phyloP scores from a whole-genome alignment of 2,329 filamentous ascomycete genomes.

The Pseudogymnoascus sp. region DNA sequence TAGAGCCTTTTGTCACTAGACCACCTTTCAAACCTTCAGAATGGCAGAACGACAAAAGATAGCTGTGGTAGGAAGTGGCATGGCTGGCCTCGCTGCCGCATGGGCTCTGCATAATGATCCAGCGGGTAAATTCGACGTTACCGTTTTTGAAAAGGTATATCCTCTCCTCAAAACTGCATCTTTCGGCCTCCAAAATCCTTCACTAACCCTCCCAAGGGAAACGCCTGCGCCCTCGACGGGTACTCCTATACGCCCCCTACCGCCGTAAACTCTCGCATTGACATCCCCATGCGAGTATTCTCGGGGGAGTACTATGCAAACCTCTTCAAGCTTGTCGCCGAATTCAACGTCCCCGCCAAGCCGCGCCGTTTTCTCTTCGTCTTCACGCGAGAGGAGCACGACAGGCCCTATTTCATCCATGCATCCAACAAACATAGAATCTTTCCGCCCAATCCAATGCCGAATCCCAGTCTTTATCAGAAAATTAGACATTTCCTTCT shows the following conservation, averaged over 20 bases:
- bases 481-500: not conserved
- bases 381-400: slow-evolving; percentile 5
- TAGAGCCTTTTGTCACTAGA: not conserved
- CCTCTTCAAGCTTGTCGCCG: not conserved
- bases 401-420: not conserved
- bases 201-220: not conserved
- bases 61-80: not conserved
- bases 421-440: not conserved
- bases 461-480: not conserved
- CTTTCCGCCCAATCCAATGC: not conserved
- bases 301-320: not conserved
- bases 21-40: not conserved
- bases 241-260: not conserved
- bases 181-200: not conserved
- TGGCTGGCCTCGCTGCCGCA: not conserved
- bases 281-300: not conserved
- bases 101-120: not conserved
- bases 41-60: not conserved
- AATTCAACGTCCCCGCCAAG: not conserved
- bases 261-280: not conserved
- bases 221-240: not conserved
- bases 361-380: slow-evolving; percentile 1
- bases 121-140: not conserved
- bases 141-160: not conserved
- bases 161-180: not conserved